Base-by-base conservation (phyloP, 2,329 filamentous ascomycete species). In the Volutella citrinella region DNA sequence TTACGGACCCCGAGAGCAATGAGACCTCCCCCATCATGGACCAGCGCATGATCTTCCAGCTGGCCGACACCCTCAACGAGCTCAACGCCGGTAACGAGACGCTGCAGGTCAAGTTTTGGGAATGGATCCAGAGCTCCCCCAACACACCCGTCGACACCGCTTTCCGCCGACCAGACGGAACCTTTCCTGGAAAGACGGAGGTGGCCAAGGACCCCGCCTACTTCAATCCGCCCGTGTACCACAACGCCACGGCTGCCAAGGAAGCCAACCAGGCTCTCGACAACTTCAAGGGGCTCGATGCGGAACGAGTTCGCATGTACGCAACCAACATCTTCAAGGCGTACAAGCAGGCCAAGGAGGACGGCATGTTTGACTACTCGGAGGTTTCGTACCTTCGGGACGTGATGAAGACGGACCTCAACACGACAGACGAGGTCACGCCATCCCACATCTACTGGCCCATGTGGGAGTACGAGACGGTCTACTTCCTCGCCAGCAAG, bases 11-110 rank as follows among this genome's bases (percentile, higher is more conserved):
- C 6, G 64, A 65, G 21, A 69, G 66, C 12, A 78, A 80, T 17
- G 31, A 34, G 48, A 80, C 73, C 0, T 64, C 65, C 48, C 70
- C 78, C 40, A 78, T 84, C 43, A 69, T 71, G 15, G 80, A 84
- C 47, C 78, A 82, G 47, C 69, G 76, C 45, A 69, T 85, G 55
- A 76, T 84, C 0, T 83, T 82, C 55, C 76, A 82, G 52, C 66
- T 84, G 3, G 78, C 70, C 6, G 70, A 69, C 7, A 70, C 74
- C 34, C 63, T 85, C 43, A 84, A 84, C 58, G 52, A 66, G 30
- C 60, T 82, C 47, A 84, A 84, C 57, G 60, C 61, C 26, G 59
- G 76, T 46, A 57, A 59, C 43, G 54, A 55, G 29, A 63, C 68
- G 25, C 60, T 72, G 17, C 66, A 63, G 15, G 71, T 82, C 25